phyloP scores from a whole-genome alignment of 805 yeast genomes.

The Kurtzmaniella cleridarum region DNA sequence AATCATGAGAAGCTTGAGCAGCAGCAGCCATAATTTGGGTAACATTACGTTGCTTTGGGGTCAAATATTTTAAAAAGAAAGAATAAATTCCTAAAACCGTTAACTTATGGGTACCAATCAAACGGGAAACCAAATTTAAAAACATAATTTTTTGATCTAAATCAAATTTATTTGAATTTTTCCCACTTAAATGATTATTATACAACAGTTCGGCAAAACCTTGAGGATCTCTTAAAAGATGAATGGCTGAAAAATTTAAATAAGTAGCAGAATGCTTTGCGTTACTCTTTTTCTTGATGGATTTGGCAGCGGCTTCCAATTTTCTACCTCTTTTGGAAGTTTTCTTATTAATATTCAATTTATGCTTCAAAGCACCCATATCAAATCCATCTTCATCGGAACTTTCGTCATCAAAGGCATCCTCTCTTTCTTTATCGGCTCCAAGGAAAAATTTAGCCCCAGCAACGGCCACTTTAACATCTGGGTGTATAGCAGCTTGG shows the following conservation, averaged over 20 bases:
- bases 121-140: conserved; percentile 80
- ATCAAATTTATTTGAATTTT: conserved; percentile 63
- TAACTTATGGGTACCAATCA: conserved; percentile 92
- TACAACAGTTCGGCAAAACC: conserved; percentile 90
- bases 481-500: conserved; percentile 86
- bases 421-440: conserved; percentile 92
- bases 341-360: conserved; percentile 78
- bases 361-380: conserved; percentile 69
- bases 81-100: conserved; percentile 88
- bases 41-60: conserved; percentile 91
- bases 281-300: conserved; percentile 55
- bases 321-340: conserved; percentile 75
- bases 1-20: conserved; percentile 94
- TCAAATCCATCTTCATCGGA: conserved; percentile 72
- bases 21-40: conserved; percentile 95
- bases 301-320: conserved; percentile 67
- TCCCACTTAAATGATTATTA: conserved; percentile 63
- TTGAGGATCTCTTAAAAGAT: conserved; percentile 92
- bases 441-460: conserved; percentile 91
- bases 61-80: conserved; percentile 78
- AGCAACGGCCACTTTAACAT: conserved; percentile 79
- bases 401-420: conserved; percentile 65
- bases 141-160: conserved; percentile 86
- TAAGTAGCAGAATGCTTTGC: conserved; percentile 58
- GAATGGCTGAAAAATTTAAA: conserved; percentile 91